A percentile compares a stretch with the other conserved stretches of the same genome.
phyloP scores from a whole-genome alignment of 2,329 filamentous ascomycete genomes.

The Verticillium zaregamsianum region DNA sequence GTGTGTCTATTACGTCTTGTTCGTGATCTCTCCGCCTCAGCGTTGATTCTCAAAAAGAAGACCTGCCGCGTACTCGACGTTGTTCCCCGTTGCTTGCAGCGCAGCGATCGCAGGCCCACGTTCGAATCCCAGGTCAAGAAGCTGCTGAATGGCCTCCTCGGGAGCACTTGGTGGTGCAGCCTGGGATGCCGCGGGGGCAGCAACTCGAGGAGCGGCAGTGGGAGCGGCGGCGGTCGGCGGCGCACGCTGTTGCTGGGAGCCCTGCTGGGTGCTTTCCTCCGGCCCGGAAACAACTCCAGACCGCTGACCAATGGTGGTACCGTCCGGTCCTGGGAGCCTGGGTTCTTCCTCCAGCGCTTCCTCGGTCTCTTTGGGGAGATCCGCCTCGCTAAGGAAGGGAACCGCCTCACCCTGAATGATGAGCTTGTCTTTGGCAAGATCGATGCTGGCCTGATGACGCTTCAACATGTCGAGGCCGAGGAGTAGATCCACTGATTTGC shows the following conservation, averaged over 20 bases:
- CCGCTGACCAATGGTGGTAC: slow-evolving; percentile 81
- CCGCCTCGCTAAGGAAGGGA: slow-evolving; percentile 84
- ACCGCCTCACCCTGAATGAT: slow-evolving; percentile 87
- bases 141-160: slow-evolving; percentile 67
- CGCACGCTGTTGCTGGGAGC: slow-evolving; percentile 15
- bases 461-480: slow-evolving; percentile 96
- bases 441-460: slow-evolving; percentile 88
- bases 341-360: slow-evolving; percentile 74
- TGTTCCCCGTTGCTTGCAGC: slow-evolving; percentile 76
- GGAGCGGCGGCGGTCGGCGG: slow-evolving; percentile 18
- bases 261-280: slow-evolving; percentile 22
- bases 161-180: slow-evolving; percentile 35
- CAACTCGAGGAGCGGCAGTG: slow-evolving; percentile 18
- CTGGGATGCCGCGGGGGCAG: slow-evolving; percentile 20
- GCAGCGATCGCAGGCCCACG: slow-evolving; percentile 74
- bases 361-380: slow-evolving; percentile 83
- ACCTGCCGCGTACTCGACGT: slow-evolving; percentile 83
- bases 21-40: background rate
- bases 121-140: slow-evolving; percentile 74
- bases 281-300: slow-evolving; percentile 70
- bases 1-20: background rate
- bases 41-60: slow-evolving; percentile 55
- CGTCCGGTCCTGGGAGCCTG: slow-evolving; percentile 77
- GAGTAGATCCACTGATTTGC: slow-evolving; percentile 90
- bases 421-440: slow-evolving; percentile 78